Base-by-base conservation (phyloP, 371 early-diverging fungal species). In the Dichotomocladium elegans region DNA sequence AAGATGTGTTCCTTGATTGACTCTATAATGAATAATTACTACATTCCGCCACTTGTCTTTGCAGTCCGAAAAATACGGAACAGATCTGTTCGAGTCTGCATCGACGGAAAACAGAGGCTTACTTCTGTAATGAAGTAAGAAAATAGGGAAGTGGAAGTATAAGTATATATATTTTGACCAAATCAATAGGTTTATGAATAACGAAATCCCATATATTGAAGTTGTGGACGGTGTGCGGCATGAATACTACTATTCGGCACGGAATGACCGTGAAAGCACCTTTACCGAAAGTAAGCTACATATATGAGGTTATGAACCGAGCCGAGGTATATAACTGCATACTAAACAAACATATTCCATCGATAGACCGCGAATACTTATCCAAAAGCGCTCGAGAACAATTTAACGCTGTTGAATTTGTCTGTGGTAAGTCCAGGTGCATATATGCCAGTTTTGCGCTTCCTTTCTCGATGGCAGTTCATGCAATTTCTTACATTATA, bases 21-120 rank as follows among this genome's bases (percentile, higher is more conserved):
- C 27, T 70, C 70, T 0, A 41, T 73, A 5, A 33, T 73, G 19
- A 53, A 63, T 29, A 67, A 73, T 33, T 73, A 54, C 35, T 70
- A 70, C 37, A 51, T 73, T 9, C 74, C 70, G 12, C 74, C 70
- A 2, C 26, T 73, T 9, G 29, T 73, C 14, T 64, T 70, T 54
- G 55, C 68, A 0, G 48, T 57, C 1, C 28, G 60, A 28, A 42
- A 58, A 27, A 41, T 17, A 4, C 28, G 47, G 3, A 40, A 41
- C 29, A 47, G 43, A 0, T 26, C 34, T 3, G 42, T 55, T 2
- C 64, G 66, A 35, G 47, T 56, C 4, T 69, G 67, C 21, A 61
- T 73, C 33, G 70, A 73, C 41, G 74, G 74, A 17, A 73, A 73
- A 28, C 74, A 73, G 27, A 37, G 73, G 25, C 31, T 73, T 15